Base-by-base conservation (phyloP, 306 rosid species). In the Corylus heterophylla region DNA sequence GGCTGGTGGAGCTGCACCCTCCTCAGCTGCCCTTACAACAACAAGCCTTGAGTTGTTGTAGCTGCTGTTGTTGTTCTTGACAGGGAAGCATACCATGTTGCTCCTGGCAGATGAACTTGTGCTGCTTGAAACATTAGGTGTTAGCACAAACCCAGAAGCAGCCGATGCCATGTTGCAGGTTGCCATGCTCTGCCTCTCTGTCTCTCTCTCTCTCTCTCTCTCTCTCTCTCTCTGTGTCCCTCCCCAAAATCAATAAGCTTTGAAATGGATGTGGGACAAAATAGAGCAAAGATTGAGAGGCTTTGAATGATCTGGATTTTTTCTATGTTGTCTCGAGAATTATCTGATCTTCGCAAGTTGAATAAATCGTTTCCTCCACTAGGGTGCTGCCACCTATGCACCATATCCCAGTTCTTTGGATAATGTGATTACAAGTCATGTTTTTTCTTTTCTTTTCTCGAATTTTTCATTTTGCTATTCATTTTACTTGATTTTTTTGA, bases 141-240 rank as follows among this genome's bases (percentile, higher is more conserved):
- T 82, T 39, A 90, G 62, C 73, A 87, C 78, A 86, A 92, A 92
- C 0, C 92, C 93, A 22, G 89, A 86, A 76, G 97, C 97, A 81
- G 92, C 93, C 64, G 97, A 92, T 83, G 97, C 93, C 87, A 92
- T 90, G 83, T 69, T 87, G 82, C 81, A 84, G 68, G 81, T 82
- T 71, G 94, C 97, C 94, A 89, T 90, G 42, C 4, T 67, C 20
- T 49, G 22, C 29, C 5, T 10, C 45, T n/a, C 25, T 37, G 42
- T 45, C 10, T 20, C 22, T 64, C 47, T 54, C 12, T 44, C 16
- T 72, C 44, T 69, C 37, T 73, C 16, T 20, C 51, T 52, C 66
- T 74, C 47, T 5, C 4, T 2, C 35, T 31, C 35, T 31, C 35
- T 31, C 35, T 48, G 22, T 76, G 22, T 76, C 20, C 31, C 51